phyloP scores from a whole-genome alignment of 306 rosid species.

The Quercus cerris region DNA sequence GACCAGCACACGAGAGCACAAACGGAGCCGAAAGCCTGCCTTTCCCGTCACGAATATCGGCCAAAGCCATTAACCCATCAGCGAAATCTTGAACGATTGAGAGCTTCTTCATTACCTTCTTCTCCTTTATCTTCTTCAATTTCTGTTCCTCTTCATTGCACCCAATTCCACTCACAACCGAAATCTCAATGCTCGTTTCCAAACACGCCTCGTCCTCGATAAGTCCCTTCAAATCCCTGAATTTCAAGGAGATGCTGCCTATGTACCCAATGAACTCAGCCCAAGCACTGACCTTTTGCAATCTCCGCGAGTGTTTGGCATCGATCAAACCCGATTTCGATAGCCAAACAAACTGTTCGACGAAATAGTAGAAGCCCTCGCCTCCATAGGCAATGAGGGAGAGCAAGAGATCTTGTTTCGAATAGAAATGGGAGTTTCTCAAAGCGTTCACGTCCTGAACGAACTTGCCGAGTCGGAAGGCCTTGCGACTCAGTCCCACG shows the following conservation, averaged over 20 bases:
- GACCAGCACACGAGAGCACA: conserved; percentile 62
- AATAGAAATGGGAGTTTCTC: conserved; percentile 35
- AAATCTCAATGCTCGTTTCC: conserved; percentile 45
- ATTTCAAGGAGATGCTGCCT: conserved; percentile 55
- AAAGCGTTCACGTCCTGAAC: conserved; percentile 82
- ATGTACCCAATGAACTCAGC: conserved; percentile 52
- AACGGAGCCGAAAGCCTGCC: conserved; percentile 53
- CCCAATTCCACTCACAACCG: conserved; percentile 28
- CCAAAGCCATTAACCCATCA: conserved; percentile 75
- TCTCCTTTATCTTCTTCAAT: conserved; percentile 49
- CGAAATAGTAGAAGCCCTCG: conserved; percentile 72
- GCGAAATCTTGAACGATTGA: conserved; percentile 87
- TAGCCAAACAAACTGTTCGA: conserved; percentile 89
- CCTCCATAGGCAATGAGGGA: conserved; percentile 69
- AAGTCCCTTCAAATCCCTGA: conserved; percentile 49
- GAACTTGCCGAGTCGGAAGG: conserved; percentile 88
- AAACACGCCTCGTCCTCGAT: conserved; percentile 52
- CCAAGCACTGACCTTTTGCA: conserved; percentile 54
- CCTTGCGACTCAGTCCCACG: conserved; percentile 86
- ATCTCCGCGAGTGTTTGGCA: conserved; percentile 23
- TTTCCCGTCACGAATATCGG: conserved; percentile 69
- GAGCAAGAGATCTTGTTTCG: conserved; percentile 23
- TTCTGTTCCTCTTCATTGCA: conserved; percentile 36
- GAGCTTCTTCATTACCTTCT: conserved; percentile 61
- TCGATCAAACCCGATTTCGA: conserved; percentile 68